Evolutionary conservation across 345 rosid species (phyloP).

Genomic region (Bretschneidera sinensis): DNA sequence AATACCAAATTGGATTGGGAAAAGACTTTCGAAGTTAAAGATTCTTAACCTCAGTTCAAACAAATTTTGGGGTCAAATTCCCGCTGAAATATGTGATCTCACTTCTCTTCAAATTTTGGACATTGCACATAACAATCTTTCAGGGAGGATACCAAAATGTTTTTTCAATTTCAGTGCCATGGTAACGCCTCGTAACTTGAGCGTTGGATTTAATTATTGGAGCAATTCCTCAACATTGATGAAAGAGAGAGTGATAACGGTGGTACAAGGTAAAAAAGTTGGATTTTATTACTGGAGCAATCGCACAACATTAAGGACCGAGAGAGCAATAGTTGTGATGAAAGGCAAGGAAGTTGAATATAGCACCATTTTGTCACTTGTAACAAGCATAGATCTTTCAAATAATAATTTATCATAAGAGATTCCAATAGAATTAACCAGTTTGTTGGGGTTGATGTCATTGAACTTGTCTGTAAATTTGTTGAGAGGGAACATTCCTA

Average conservation of each 20-base stretch:
- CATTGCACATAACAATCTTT: constrained; percentile 11
- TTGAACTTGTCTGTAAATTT: constrained; percentile 22
- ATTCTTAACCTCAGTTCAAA: constrained; percentile 16
- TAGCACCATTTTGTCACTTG: constrained; percentile 11
- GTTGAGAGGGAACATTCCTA: constrained; percentile 15
- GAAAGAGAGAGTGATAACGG: no score
- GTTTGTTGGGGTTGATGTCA: constrained; percentile 15
- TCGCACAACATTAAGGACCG: neutral
- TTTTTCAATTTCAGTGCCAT: constrained; percentile 15
- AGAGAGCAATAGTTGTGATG: constrained; percentile 15
- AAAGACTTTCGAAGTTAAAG: neutral
- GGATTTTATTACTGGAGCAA: no score
- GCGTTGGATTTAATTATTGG: no score
- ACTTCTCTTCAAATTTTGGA: constrained; percentile 12
- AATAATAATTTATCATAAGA: constrained; percentile 8
- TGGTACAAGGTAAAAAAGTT: no score
- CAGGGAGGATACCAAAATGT: constrained; percentile 16
- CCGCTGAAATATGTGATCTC: constrained; percentile 4
- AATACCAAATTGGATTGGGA: constrained; percentile 10
- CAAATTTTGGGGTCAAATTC: constrained; percentile 14
- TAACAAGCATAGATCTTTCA: constrained; percentile 21
- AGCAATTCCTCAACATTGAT: no score
- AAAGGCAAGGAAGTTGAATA: constrained; percentile 24
- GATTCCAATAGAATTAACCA: constrained; percentile 17
- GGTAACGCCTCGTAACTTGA: neutral